Evolutionary conservation across 495 filamentous ascomycete genomes (phyloP).

Genomic region (Penicillium dipodomyicola): DNA sequence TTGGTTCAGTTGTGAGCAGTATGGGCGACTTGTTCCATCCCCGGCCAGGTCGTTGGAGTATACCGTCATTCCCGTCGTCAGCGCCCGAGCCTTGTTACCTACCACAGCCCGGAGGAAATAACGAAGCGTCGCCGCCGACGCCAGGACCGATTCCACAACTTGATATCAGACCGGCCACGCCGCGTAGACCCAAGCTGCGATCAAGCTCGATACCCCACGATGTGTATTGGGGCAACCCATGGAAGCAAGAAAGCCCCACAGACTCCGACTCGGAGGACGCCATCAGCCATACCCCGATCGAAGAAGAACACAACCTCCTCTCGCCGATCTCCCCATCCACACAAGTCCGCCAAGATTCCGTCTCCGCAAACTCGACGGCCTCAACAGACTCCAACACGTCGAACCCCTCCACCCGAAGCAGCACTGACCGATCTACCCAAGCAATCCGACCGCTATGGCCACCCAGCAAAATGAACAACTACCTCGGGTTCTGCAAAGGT

Average conservation of each 20-base stretch:
- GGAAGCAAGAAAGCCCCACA: background rate
- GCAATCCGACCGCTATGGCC: constrained; percentile 20
- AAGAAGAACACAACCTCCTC: background rate
- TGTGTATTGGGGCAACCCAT: background rate
- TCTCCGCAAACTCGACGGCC: constrained; percentile 11
- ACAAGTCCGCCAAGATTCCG: background rate
- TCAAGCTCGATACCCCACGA: background rate
- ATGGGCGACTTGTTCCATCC: background rate
- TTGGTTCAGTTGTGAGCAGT: background rate
- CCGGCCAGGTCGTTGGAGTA: background rate
- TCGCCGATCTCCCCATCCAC: constrained; percentile 1
- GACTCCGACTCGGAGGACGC: background rate
- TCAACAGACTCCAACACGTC: constrained; percentile 16
- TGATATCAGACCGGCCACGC: background rate
- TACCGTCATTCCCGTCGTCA: background rate
- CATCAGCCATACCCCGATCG: background rate
- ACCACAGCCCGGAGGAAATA: background rate
- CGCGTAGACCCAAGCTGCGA: background rate
- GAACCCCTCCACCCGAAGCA: constrained; percentile 1
- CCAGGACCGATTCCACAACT: background rate
- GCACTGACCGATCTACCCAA: background rate
- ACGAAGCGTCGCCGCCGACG: background rate
- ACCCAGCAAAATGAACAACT: constrained; percentile 43
- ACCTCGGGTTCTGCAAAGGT: constrained; percentile 53
- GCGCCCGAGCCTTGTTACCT: background rate